Evolutionary conservation across 352 stramenopile genomes (phyloP), one percentile per base, ranked within the genome.

Genomic region (Phytophthora foliorum): DNA sequence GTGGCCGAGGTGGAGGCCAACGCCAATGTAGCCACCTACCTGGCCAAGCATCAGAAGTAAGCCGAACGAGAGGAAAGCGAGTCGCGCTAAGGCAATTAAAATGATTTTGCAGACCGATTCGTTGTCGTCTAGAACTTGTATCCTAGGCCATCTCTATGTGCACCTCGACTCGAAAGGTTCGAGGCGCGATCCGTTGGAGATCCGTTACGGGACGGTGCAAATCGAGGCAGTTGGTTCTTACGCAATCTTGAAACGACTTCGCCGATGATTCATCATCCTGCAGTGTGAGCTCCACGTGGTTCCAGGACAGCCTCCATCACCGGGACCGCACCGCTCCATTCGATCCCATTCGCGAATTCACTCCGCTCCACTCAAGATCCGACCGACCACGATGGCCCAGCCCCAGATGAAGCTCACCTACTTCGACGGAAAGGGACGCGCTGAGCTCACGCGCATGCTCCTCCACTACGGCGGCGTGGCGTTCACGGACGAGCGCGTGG

Each of bases 401-500:
- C 57, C 57, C 10, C 48, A 73, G 27, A 31, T 91, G 53, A 87
- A 86, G 67, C 61, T 94, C 24, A 85, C 69, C 19, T 94, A 93
- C 78, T 92, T 93, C 49, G 60, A 88, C 50, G 22, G 63, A 41
- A 50, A 68, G 17, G 85, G 61, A 16, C 78, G 74, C 31, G 87
- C 52, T 5, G 85, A 93, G 72, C 34, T 85, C 22, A 19, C 78
- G 19, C 83, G 88, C 17, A 59, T 93, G n/a, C 36, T 74, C 38
- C 68, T 89, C 63, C 41, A 58, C 24, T 85, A 76, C 58, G 78
- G 70, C n/a, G 52, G 41, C 38, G 24, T 90, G 39, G 14, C 55
- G 14, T 88, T 88, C 55, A 69, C 61, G 25, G 68, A 86, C 36
- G 22, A 75, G 3, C 74, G 77, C 17, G 45, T 89, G 22, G 24